These are phyloP conservation scores for Tetragonia tetragonoides DNA, from an alignment of 148 eudicot species.

Conservation along the genomic window DNA sequence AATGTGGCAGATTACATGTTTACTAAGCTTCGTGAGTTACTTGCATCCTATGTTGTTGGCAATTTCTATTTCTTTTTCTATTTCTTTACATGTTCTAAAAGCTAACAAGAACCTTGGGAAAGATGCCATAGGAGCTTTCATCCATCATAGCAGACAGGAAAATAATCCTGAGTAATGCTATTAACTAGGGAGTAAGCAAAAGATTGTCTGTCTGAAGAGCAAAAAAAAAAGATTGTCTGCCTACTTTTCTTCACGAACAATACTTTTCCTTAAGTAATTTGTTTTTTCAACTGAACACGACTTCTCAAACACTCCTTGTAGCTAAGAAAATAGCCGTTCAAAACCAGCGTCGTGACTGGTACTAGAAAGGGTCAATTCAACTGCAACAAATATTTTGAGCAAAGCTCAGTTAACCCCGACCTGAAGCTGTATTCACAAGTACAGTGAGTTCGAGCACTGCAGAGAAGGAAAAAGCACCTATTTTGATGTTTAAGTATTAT, in stretches of 20 bases:
- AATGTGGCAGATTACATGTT: slow-evolving; percentile 1
- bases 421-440: background rate
- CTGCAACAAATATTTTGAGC: background rate
- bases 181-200: background rate
- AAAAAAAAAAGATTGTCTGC: background rate
- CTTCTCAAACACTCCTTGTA: background rate
- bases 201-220: background rate
- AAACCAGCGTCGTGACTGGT: background rate
- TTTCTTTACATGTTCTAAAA: background rate
- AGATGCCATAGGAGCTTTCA: background rate
- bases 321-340: background rate
- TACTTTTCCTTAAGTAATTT: background rate
- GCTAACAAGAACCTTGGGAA: background rate
- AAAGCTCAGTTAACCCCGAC: background rate
- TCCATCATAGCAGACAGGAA: background rate
- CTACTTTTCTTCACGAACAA: background rate
- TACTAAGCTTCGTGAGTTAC: background rate
- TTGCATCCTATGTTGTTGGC: background rate
- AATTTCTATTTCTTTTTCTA: background rate
- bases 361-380: background rate
- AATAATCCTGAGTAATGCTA: background rate
- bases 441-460: background rate
- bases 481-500: too few relatives aligned
- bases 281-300: background rate
- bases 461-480: background rate